phyloP scores from a whole-genome alignment of 106 monocot genomes.

The Agapanthus africanus region DNA sequence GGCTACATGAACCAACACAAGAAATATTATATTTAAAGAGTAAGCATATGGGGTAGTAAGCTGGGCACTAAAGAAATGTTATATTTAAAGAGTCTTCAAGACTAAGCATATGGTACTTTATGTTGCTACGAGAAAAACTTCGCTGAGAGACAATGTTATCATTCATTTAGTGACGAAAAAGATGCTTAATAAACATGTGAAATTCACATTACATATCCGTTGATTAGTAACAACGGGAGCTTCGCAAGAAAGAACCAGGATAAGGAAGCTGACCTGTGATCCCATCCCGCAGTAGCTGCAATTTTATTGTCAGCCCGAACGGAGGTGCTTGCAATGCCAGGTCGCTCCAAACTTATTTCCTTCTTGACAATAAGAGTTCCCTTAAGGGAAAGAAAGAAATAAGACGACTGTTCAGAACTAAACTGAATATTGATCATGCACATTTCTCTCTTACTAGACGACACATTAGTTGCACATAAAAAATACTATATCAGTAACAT shows the following conservation, averaged over 20 bases:
- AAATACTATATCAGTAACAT: too few relatives aligned
- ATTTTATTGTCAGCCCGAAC: slow-evolving; percentile 81
- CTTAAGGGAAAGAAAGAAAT: slow-evolving; percentile 22
- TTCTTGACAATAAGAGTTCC: slow-evolving; percentile 46
- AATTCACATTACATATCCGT: not conserved
- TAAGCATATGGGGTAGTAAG: not conserved
- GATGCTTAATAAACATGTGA: too few relatives aligned
- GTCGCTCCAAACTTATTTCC: slow-evolving; percentile 69
- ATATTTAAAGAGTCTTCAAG: not conserved
- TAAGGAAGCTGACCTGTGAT: slow-evolving; percentile 51
- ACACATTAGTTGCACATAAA: too few relatives aligned
- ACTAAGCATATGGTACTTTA: not conserved
- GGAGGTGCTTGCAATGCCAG: slow-evolving; percentile 73
- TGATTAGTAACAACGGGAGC: not conserved
- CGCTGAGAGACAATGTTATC: too few relatives aligned
- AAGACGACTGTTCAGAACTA: not conserved
- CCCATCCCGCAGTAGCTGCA: slow-evolving; percentile 97
- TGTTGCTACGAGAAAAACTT: not conserved
- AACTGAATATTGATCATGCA: not conserved
- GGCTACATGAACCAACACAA: too few relatives aligned
- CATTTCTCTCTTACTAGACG: not conserved
- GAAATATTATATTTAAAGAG: too few relatives aligned
- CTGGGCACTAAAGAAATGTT: not conserved
- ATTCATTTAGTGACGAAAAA: too few relatives aligned
- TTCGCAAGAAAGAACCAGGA: not conserved